These are phyloP conservation scores for Carex cristatella DNA, from an alignment of 176 grass and related monocot species.

Conservation along the genomic window DNA sequence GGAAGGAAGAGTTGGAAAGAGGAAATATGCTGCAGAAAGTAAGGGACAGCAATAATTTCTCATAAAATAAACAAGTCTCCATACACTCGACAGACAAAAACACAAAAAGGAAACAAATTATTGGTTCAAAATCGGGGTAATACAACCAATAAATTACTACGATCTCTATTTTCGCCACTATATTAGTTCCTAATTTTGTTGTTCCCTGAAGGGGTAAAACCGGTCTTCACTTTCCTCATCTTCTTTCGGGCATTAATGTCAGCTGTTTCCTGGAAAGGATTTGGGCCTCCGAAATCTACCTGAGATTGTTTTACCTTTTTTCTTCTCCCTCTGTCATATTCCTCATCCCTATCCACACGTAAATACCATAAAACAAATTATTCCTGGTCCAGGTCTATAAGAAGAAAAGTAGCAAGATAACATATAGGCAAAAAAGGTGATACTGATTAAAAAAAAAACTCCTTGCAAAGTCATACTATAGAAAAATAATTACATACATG, in stretches of 20 bases:
- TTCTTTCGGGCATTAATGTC: slow-evolving; percentile 35
- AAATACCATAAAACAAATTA: neutral
- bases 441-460: neutral
- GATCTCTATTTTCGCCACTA: neutral
- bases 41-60: too few species aligned
- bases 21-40: too few species aligned
- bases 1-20: too few species aligned
- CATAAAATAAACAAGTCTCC: neutral
- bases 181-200: slow-evolving; percentile 42
- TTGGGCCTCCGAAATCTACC: slow-evolving; percentile 32
- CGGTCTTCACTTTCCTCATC: slow-evolving; percentile 32
- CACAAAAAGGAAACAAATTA: neutral
- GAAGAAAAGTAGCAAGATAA: neutral
- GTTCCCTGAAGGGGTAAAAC: slow-evolving; percentile 27
- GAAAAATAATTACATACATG: neutral
- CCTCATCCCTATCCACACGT: slow-evolving; percentile 43
- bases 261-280: slow-evolving; percentile 59
- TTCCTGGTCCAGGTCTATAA: neutral
- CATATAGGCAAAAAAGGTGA: neutral
- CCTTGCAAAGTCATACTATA: neutral
- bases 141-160: slow-evolving; percentile 10
- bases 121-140: slow-evolving; percentile 12
- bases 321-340: slow-evolving; percentile 52
- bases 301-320: slow-evolving; percentile 53
- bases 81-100: neutral